These are phyloP conservation scores for Podospora fimiseda DNA, from an alignment of 495 filamentous ascomycete species.

Conservation along the genomic window DNA sequence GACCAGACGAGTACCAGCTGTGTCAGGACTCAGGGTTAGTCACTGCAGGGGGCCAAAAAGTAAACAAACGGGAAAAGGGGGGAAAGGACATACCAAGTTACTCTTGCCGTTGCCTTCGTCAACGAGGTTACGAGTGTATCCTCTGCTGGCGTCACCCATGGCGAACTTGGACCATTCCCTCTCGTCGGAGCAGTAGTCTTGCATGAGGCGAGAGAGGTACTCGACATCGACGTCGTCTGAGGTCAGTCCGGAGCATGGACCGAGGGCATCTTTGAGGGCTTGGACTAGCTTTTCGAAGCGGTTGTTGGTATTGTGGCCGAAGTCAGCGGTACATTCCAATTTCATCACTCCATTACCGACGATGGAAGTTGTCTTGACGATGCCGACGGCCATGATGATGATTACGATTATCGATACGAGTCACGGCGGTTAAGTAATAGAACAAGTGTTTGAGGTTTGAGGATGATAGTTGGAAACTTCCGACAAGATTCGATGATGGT, in stretches of 20 bases:
- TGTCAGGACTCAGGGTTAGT: neutral
- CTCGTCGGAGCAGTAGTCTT: conserved; percentile 57
- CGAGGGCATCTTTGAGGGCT: conserved; percentile 63
- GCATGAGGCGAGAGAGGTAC: conserved; percentile 62
- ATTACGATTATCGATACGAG: neutral
- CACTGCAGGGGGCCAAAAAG: conserved; percentile 7
- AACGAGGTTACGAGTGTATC: conserved; percentile 83
- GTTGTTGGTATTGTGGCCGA: too few species aligned
- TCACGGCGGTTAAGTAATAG: neutral
- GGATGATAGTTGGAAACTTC: neutral
- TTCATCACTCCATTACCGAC: neutral
- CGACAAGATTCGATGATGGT: neutral
- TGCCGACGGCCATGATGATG: conserved; percentile 23
- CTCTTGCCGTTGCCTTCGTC: conserved; percentile 87
- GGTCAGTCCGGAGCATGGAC: conserved; percentile 70
- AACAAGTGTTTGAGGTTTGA: too few species aligned
- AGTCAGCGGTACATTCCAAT: too few species aligned
- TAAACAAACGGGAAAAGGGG: conserved; percentile 9
- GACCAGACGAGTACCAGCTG: conserved; percentile 89
- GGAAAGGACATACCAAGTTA: conserved; percentile 60
- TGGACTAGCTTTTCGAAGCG: conserved; percentile 67
- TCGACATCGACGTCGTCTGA: conserved; percentile 71
- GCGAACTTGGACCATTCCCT: conserved; percentile 69
- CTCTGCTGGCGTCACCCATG: conserved; percentile 53
- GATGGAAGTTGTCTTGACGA: conserved; percentile 10